Base-by-base conservation (phyloP, 441 rosid genomes). In the Arabidopsis lyrata region DNA sequence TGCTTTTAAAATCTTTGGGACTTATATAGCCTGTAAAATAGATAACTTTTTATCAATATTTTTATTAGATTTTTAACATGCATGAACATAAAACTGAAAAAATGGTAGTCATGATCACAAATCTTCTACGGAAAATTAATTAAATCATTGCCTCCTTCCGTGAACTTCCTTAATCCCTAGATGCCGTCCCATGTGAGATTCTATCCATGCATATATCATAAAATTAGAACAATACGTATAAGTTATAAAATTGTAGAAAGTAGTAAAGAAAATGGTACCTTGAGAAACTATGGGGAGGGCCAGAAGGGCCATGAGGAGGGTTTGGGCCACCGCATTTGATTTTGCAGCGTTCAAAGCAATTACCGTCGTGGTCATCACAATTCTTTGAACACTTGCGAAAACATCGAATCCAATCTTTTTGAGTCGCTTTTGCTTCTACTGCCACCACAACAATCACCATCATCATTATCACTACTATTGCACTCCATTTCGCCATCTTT, bases 291-390 rank as follows among this genome's bases (percentile, higher is more conserved):
- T 12, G 32, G 1, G 34, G 60, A 22, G 49, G 44, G 18, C 50
- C 59, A 29, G 24, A 7, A 16, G 11, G 31, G n/a, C 47, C 57
- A 44, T 72, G 77, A 9, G 73, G 62, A 74, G 73, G 78, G 36
- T 74, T 58, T 10, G 78, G 67, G 52, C 78, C 78, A 38, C 67
- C 67, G 29, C 73, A 74, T 49, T 50, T 10, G 53, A 74, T 0
- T 50, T 66, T 66, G 27, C 67, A 74, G 10, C 31, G 66, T 66
- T 49, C 61, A 20, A 14, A 66, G 16, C 72, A 74, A 48, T 74
- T 1, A 18, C 66, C 61, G 3, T 74, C 61, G 6, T 38, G 24
- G 4, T 5, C 12, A 0, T 5, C 0, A 38, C 77, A 74, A 16
- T 13, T 11, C 24, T 39, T 8, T 5, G 62, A 45, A 42, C 77